phyloP scores from a whole-genome alignment of 495 filamentous ascomycete genomes.

The Neurospora cerealis region DNA sequence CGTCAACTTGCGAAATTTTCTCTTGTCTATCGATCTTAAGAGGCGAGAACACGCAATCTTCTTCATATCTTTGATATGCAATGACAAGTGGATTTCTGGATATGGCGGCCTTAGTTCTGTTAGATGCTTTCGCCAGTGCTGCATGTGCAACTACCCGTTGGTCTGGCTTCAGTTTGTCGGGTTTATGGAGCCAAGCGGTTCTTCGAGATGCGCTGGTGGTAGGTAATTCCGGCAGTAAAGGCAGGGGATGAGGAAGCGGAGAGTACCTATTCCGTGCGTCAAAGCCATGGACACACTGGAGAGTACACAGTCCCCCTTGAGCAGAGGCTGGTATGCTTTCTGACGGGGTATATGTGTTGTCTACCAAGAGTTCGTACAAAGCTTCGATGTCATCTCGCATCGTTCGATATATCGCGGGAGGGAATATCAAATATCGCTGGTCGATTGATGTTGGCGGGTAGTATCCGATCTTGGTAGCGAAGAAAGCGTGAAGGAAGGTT shows the following conservation, averaged over 20 bases:
- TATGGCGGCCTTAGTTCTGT: slow-evolving; percentile 19
- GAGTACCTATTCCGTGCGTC: slow-evolving; percentile 43
- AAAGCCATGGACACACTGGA: slow-evolving; percentile 49
- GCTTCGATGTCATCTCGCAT: slow-evolving; percentile 55
- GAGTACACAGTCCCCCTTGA: slow-evolving; percentile 48
- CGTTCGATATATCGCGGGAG: slow-evolving; percentile 37
- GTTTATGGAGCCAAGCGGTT: slow-evolving; percentile 22
- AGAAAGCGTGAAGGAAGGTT: slow-evolving; percentile 49
- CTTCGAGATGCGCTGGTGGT: slow-evolving; percentile 3
- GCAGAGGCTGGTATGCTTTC: slow-evolving; percentile 30
- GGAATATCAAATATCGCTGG: slow-evolving; percentile 29
- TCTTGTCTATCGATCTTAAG: slow-evolving; percentile 29
- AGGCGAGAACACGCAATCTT: slow-evolving; percentile 27
- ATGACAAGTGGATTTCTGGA: slow-evolving; percentile 30
- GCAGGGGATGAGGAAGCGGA: slow-evolving; percentile 47
- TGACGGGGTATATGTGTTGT: slow-evolving; percentile 34
- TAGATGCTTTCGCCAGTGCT: slow-evolving; percentile 32
- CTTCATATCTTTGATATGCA: slow-evolving; percentile 39
- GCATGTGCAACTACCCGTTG: slow-evolving; percentile 24
- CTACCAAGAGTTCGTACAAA: slow-evolving; percentile 53
- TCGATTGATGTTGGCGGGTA: slow-evolving; percentile 45
- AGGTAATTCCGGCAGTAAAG: slow-evolving; percentile 42
- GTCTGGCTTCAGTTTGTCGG: slow-evolving; percentile 24
- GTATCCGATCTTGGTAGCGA: slow-evolving; percentile 50
- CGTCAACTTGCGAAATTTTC: slow-evolving; percentile 39